Conservation (phyloP, 2,329 filamentous ascomycete genomes). For the Colletotrichum karsti region DNA sequence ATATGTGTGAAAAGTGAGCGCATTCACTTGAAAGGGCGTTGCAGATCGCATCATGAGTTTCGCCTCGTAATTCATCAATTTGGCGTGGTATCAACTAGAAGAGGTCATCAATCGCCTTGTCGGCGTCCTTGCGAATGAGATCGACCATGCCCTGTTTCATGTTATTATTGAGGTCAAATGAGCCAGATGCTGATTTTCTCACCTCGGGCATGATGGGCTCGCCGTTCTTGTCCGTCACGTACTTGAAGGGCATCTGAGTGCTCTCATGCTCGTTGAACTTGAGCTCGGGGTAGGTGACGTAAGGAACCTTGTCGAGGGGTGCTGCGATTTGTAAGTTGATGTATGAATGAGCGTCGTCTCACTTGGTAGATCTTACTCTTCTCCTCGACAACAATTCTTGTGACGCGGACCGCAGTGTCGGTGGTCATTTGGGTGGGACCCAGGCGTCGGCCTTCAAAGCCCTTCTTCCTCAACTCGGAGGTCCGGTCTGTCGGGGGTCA, state of each 20-base stretch:
- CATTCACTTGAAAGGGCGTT: neutral
- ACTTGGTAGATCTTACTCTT: conserved; percentile 65
- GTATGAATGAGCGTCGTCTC: neutral
- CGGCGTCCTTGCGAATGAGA: conserved; percentile 90
- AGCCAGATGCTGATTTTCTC: conserved; percentile 37
- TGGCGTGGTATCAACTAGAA: conserved; percentile 57
- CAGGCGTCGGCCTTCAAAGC: conserved; percentile 85
- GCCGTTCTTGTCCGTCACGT: conserved; percentile 79
- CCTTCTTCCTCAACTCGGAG: conserved; percentile 93
- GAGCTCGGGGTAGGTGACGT: conserved; percentile 89
- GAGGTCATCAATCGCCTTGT: conserved; percentile 89
- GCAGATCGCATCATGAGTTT: neutral
- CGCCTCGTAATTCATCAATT: conserved; percentile 5
- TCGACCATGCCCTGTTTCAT: conserved; percentile 85
- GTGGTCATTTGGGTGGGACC: conserved; percentile 98
- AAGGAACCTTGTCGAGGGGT: conserved; percentile 79
- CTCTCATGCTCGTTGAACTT: conserved; percentile 91
- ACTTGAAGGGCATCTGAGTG: conserved; percentile 97
- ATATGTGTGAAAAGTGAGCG: neutral
- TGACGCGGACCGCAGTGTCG: conserved; percentile 94
- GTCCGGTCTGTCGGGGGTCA: conserved; percentile 75
- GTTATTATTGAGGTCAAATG: conserved; percentile 32
- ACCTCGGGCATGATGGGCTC: conserved; percentile 93
- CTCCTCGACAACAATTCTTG: conserved; percentile 86
- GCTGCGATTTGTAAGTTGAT: conserved; percentile 56